phyloP scores from a whole-genome alignment of 2,329 filamentous ascomycete species.

The Lasiodiplodia theobromae region DNA sequence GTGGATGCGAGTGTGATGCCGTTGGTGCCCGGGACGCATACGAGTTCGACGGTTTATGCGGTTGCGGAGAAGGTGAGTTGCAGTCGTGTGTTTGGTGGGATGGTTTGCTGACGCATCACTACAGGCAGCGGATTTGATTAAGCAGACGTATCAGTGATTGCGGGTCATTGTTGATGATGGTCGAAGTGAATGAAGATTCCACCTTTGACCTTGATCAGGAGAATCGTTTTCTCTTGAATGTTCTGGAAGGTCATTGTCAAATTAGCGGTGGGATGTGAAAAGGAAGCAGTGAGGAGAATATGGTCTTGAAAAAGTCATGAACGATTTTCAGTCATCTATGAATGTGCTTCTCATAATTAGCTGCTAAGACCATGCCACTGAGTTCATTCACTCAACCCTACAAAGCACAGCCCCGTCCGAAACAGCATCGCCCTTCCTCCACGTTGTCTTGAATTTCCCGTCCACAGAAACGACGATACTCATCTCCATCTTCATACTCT shows the following conservation, averaged over 20 bases:
- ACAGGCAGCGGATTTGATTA: conserved; percentile 18
- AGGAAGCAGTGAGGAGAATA: too few species aligned
- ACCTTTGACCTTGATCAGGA: too few species aligned
- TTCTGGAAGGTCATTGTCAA: too few species aligned
- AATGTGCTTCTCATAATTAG: too few species aligned
- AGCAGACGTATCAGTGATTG: background rate
- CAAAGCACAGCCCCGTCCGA: conserved; percentile 44
- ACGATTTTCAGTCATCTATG: too few species aligned
- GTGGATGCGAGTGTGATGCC: conserved; percentile 28
- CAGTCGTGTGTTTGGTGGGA: background rate
- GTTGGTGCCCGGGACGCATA: background rate
- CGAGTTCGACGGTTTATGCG: conserved; percentile 17
- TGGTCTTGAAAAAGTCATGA: too few species aligned
- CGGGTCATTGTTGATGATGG: too few species aligned
- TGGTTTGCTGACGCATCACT: background rate
- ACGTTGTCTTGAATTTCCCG: conserved; percentile 39
- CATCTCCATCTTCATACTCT: conserved; percentile 56
- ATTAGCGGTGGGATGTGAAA: too few species aligned
- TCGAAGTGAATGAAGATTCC: too few species aligned
- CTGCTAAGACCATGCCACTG: too few species aligned
- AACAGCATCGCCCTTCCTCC: conserved; percentile 35
- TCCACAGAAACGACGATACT: conserved; percentile 39
- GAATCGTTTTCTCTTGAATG: too few species aligned
- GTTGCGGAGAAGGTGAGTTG: conserved; percentile 27
- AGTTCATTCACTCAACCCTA: conserved; percentile 30